Percentiles rank a stretch among this genome's conserved stretches.
These are phyloP conservation scores for Phanerochaete sordida DNA, from an alignment of 768 basidiomycete species.

Conservation along the genomic window DNA sequence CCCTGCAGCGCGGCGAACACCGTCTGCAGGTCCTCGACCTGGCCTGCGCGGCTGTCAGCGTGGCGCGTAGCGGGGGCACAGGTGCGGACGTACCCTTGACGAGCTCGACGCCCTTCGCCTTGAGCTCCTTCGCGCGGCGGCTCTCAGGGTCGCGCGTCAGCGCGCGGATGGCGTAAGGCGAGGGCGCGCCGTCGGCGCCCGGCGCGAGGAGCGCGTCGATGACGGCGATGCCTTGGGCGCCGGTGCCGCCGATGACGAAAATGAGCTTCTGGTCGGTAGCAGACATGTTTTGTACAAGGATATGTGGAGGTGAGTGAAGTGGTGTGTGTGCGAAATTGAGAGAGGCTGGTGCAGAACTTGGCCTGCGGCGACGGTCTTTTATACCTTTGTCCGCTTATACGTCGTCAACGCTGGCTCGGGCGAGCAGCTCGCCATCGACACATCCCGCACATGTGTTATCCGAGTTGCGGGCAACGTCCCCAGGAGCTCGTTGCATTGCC, in stretches of 20 bases:
- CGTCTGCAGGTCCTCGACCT: conserved; percentile 26
- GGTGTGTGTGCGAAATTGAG: too few species aligned
- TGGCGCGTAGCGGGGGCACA: neutral
- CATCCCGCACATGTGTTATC: neutral
- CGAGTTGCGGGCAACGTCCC: too few species aligned
- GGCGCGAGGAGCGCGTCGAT: conserved; percentile 33
- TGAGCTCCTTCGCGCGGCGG: conserved; percentile 30
- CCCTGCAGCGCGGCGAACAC: conserved; percentile 30
- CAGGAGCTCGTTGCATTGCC: too few species aligned
- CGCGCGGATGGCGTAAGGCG: conserved; percentile 37
- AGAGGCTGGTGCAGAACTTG: too few species aligned
- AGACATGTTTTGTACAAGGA: too few species aligned
- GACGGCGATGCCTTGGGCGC: conserved; percentile 38
- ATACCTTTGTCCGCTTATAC: neutral
- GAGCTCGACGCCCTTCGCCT: conserved; percentile 32
- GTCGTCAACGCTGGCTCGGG: neutral
- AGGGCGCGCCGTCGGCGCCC: conserved; percentile 31
- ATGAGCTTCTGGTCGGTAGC: conserved; percentile 32
- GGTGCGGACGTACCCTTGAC: conserved; percentile 31
- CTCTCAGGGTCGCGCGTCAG: conserved; percentile 33
- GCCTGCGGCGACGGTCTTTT: too few species aligned
- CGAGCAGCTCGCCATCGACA: neutral
- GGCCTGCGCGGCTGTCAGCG: conserved; percentile 16
- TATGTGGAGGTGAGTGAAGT: too few species aligned
- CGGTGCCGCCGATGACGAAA: conserved; percentile 41